Percentiles rank a stretch among this genome's conserved stretches.
phyloP scores from a whole-genome alignment of 2,329 filamentous ascomycete genomes.

The Aspergillus sp. region DNA sequence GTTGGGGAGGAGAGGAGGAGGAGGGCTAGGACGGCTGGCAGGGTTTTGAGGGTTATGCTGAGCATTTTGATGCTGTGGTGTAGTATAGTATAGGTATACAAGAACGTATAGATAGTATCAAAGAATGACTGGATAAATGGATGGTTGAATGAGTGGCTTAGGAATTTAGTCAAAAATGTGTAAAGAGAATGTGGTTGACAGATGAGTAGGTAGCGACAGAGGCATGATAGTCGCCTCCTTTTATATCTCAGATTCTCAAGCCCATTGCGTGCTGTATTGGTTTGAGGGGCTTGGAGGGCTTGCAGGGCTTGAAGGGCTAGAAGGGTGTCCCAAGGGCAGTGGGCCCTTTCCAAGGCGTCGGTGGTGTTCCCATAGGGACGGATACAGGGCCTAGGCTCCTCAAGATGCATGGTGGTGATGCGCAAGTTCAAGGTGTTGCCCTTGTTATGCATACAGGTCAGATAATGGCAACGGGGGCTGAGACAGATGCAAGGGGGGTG shows the following conservation, averaged over 20 bases:
- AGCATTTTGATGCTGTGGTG: background rate
- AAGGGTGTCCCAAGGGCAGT: background rate
- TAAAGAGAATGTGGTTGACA: background rate
- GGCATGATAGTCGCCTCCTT: background rate
- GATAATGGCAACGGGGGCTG: background rate
- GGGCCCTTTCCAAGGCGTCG: background rate
- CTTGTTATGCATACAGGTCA: background rate
- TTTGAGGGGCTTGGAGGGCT: background rate
- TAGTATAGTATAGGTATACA: background rate
- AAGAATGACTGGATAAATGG: background rate
- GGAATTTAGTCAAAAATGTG: background rate
- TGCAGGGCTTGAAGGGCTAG: background rate
- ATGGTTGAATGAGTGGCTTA: background rate
- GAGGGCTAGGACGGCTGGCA: background rate
- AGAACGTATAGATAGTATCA: background rate
- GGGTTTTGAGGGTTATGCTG: background rate
- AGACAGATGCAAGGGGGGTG: slow-evolving; percentile 1
- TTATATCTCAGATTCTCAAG: background rate
- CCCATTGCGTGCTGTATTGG: background rate
- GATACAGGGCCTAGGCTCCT: too few relatives aligned
- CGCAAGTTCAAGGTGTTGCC: background rate
- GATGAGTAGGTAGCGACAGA: background rate
- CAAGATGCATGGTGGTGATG: background rate
- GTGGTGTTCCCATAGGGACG: background rate
- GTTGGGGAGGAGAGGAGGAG: background rate